phyloP scores from a whole-genome alignment of 1,284 basidiomycete species.

The Rhodotorula sp. region DNA sequence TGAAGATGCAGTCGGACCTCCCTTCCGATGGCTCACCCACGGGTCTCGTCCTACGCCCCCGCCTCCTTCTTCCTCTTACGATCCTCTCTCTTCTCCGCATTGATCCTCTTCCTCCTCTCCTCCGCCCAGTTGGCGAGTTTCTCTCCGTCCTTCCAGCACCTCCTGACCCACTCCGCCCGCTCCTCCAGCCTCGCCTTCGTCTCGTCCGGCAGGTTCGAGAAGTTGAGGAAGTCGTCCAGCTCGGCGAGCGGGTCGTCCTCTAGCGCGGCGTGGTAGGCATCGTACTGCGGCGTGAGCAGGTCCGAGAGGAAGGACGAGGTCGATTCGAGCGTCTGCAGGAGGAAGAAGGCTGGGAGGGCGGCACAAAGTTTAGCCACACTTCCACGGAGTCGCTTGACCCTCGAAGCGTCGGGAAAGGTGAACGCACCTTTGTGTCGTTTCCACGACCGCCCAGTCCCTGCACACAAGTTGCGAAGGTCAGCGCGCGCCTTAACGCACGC shows the following conservation, averaged over 20 bases:
- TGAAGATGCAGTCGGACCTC: too few species aligned
- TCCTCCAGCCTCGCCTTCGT: slow-evolving; percentile 1
- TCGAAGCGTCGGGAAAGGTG: not conserved
- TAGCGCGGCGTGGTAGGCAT: slow-evolving; percentile 3
- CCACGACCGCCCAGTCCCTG: slow-evolving; percentile 19
- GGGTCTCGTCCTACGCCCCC: not conserved
- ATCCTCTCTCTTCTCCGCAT: slow-evolving; percentile 3
- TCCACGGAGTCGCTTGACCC: too few species aligned
- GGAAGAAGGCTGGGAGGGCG: slow-evolving; percentile 19
- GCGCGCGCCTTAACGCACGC: not conserved
- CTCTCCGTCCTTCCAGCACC: slow-evolving; percentile 18
- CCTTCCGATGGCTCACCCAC: too few species aligned
- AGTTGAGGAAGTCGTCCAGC: slow-evolving; percentile 23
- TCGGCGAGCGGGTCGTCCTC: slow-evolving; percentile 22
- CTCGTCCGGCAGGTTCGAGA: not conserved
- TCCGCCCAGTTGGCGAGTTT: slow-evolving; percentile 14
- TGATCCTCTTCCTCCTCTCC: not conserved
- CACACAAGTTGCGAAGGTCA: too few species aligned
- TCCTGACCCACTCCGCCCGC: slow-evolving; percentile 22
- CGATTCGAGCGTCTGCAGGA: slow-evolving; percentile 10
- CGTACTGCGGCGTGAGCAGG: slow-evolving; percentile 15
- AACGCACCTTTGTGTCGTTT: slow-evolving; percentile 17
- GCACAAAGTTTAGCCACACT: not conserved
- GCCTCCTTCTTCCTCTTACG: slow-evolving; percentile 1
- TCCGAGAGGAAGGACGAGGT: slow-evolving; percentile 16